These are phyloP conservation scores for Candolleomyces efflorescens DNA, from an alignment of 768 basidiomycete genomes.

Conservation along the genomic window DNA sequence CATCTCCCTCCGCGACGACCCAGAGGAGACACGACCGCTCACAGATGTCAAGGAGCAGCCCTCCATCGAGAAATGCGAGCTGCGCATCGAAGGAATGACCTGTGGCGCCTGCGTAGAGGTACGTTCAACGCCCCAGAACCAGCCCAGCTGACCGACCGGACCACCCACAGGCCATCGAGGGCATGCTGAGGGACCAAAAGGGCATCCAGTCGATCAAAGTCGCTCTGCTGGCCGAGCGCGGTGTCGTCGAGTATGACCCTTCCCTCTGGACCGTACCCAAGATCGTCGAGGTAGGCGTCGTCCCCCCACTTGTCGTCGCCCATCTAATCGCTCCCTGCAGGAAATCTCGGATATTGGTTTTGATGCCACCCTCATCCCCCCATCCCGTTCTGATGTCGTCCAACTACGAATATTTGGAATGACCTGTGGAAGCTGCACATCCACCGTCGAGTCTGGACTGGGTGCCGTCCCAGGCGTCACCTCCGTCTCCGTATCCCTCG, in stretches of 20 bases:
- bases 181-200: slow-evolving; percentile 73
- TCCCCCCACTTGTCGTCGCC: not conserved
- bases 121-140: slow-evolving; percentile 18
- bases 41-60: slow-evolving; percentile 20
- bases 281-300: slow-evolving; percentile 62
- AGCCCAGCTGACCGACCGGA: slow-evolving; percentile 2
- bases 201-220: slow-evolving; percentile 92
- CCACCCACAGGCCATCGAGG: slow-evolving; percentile 67
- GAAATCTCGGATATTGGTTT: slow-evolving; percentile 94
- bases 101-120: slow-evolving; percentile 89
- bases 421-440: slow-evolving; percentile 83
- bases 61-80: slow-evolving; percentile 57
- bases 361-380: slow-evolving; percentile 75
- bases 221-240: slow-evolving; percentile 95
- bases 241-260: slow-evolving; percentile 86
- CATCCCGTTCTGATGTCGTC: slow-evolving; percentile 58
- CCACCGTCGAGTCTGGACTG: slow-evolving; percentile 70
- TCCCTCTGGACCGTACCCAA: slow-evolving; percentile 75
- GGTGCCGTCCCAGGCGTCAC: slow-evolving; percentile 67
- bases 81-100: slow-evolving; percentile 87
- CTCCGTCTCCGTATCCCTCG: slow-evolving; percentile 67
- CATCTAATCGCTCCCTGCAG: slow-evolving; percentile 32
- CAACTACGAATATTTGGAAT: slow-evolving; percentile 85
- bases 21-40: slow-evolving; percentile 16
- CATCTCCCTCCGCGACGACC: slow-evolving; percentile 17